Evolutionary conservation across 352 stramenopile genomes (phyloP).

Genomic region (Pythium rishiriense): DNA sequence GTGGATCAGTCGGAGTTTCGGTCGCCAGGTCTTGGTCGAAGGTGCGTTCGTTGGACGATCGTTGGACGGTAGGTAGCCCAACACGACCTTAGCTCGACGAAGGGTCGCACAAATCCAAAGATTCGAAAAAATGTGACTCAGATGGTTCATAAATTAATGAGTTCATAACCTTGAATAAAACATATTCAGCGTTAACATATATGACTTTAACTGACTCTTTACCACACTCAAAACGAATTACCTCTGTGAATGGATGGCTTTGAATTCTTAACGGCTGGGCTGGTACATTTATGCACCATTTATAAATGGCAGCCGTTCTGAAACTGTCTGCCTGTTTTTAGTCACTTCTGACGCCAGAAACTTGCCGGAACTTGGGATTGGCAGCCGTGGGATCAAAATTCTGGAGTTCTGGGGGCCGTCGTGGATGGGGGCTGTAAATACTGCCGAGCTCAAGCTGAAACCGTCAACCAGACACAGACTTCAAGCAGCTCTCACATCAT

Average conservation of each 20-base stretch:
- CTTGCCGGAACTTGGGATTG: slow-evolving; percentile 13
- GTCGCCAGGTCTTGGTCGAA: neutral
- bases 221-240: neutral
- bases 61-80: no score
- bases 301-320: neutral
- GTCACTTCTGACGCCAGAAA: slow-evolving; percentile 10
- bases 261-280: neutral
- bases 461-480: neutral
- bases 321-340: neutral
- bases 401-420: no score
- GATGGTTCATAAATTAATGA: no score
- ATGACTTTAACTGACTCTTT: no score
- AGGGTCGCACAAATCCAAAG: neutral
- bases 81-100: neutral
- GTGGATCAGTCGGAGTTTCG: neutral
- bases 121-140: no score
- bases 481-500: neutral
- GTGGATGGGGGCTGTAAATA: neutral
- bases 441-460: neutral
- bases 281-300: no score
- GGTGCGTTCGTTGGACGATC: neutral
- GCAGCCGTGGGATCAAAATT: neutral
- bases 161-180: no score
- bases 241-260: neutral
- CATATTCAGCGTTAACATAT: no score